Evolutionary conservation across 2,329 filamentous ascomycete genomes (phyloP), one percentile per base, ranked within the genome.

Genomic region (Blastomyces emzantsi): DNA sequence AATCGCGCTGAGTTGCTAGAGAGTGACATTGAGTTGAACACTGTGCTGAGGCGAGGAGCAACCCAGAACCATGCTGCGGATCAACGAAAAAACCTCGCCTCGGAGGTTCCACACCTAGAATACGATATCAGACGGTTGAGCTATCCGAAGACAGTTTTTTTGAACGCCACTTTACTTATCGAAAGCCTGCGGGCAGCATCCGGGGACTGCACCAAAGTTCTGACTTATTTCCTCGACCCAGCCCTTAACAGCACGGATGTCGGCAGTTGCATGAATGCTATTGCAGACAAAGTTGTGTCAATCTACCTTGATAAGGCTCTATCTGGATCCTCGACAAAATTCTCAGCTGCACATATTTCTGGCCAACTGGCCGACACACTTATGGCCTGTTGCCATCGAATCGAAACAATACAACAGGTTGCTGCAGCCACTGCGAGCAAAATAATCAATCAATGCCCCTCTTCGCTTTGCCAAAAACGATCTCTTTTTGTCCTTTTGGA

Each of bases 1-100:
- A 90, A 95, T 73, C 87, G 92, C 64, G 89, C 90, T 39, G 92
- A 96, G 69, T 88, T 95, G 72, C 83, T 94, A 11, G 94, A 99
- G 75, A 97, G 92, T 73, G 94, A 97, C 68, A 93, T 99, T 63
- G 94, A 99, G 72, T 83, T 99, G 51, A 97, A 99, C 72, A 96
- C 92, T 0, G 89, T 97, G 22, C 81, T 99, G 60, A 87, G 93
- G 65, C 86, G 94, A 65, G 93, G 92, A 22, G 90, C 91, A 80
- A 90, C 86, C 67, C 85, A 87, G 6, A 86, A 92, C 66, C 74
- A 74, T 56, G 87, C 91, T 62, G 77, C 86, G 1, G 84, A 89
- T 66, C 92, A 96, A 73, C 97, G 95, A 79, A 90, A 87, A 70
- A 83, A 86, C 8, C 82, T 99, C 28, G 81, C 83, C 3, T 83